Evolutionary conservation across 2,329 filamentous ascomycete species (phyloP).

Genomic region (Nothophoma quercina): DNA sequence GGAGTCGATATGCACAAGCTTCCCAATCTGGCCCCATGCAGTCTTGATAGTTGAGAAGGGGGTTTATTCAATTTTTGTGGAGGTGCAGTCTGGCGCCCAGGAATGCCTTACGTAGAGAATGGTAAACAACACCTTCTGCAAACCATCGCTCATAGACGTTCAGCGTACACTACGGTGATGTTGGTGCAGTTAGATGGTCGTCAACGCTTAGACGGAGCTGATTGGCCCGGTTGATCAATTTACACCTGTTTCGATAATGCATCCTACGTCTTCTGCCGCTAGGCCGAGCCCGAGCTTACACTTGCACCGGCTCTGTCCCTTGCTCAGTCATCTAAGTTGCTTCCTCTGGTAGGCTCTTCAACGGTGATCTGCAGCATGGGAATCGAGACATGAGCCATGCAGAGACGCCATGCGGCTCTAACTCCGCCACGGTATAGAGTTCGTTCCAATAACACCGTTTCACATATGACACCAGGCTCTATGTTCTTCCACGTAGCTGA

Average conservation of each 20-base stretch:
- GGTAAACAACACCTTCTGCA: constrained; percentile 3
- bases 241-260: constrained; percentile 31
- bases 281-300: constrained; percentile 25
- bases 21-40: constrained; percentile 32
- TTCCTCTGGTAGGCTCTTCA: constrained; percentile 26
- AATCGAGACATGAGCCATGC: constrained; percentile 38
- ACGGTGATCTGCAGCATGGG: constrained; percentile 35
- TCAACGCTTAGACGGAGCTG: neutral
- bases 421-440: constrained; percentile 14
- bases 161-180: neutral
- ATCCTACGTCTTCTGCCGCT: constrained; percentile 30
- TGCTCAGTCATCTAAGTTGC: constrained; percentile 17
- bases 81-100: neutral
- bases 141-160: neutral
- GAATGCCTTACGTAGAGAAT: constrained; percentile 13
- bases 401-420: constrained; percentile 42
- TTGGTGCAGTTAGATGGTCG: neutral
- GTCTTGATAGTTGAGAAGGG: constrained; percentile 28
- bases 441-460: constrained; percentile 5
- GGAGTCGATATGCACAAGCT: constrained; percentile 39
- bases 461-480: constrained; percentile 3
- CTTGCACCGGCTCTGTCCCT: constrained; percentile 17
- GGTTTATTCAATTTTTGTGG: constrained; percentile 25
- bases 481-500: constrained; percentile 3
- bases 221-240: constrained; percentile 27